Base-by-base conservation (phyloP, 1,284 basidiomycete genomes). In the Moesziomyces aphidis region DNA sequence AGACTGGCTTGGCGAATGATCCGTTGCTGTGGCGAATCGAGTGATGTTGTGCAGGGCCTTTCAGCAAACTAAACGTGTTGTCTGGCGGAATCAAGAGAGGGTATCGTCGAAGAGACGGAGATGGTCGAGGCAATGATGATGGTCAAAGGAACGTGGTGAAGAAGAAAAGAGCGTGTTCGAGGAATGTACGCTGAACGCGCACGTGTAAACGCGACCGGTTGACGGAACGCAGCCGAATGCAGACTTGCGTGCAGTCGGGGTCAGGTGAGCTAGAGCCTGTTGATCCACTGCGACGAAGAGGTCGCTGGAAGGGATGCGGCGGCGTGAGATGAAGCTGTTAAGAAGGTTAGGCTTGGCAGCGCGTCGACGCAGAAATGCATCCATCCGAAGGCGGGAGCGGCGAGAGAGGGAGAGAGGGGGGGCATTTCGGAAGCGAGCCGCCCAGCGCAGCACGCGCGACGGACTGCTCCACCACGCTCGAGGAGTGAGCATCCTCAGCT, bases 361-460 rank as follows among this genome's bases (percentile, higher is more conserved):
- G 39, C 39, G 45, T 24, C 31, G 42, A 34, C 26, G 24, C 6
- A 26, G 34, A 42, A 36, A 50, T 36, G 31, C n/a, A 21, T 36
- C 43, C 52, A 54, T 46, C 44, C 52, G 43, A 54, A 4, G 22
- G 28, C 17, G 52, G 52, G 21, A 26, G 10, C n/a, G 21, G 36
- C 13, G 36, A 36, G 36, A 15, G 36, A 17, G 36, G 0, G 36
- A 13, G 36, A 17, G 5, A 19, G 6, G 17, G 39, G 15, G 6
- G 3, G 39, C 39, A 15, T 44, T 54, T 54, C 55, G 55, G 55
- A 50, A 49, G 55, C 34, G 55, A 54, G 52, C 52, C 51, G 50
- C 39, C 39, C 15, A 17, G 15, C 39, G 17, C 17, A 42, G 17
- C 11, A 7, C 17, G 4, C 39, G 39, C 39, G 15, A 6, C 39